Conservation (phyloP, 2,329 filamentous ascomycete species). For the Pseudogymnoascus sp. region DNA sequence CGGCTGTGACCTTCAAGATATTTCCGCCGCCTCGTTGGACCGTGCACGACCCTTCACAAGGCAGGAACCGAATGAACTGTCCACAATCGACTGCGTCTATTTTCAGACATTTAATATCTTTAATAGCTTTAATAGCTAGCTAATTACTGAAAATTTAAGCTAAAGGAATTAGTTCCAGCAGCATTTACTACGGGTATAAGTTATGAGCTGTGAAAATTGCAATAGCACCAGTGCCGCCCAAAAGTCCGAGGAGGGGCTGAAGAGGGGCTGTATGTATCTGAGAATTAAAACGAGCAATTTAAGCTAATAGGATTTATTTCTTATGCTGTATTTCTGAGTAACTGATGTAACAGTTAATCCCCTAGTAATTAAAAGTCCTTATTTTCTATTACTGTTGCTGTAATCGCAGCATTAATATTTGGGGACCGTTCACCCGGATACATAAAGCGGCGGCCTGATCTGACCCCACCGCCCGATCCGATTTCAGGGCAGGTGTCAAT, state of each 20-base stretch:
- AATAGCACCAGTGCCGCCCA: neutral
- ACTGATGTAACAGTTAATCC: neutral
- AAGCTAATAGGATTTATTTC: neutral
- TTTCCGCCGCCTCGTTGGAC: constrained; percentile 4
- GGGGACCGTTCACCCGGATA: neutral
- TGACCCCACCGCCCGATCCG: constrained; percentile 2
- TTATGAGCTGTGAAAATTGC: neutral
- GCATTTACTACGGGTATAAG: neutral
- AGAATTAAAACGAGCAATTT: neutral
- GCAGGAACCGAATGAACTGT: neutral
- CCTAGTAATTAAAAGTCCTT: neutral
- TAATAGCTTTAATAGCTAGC: neutral
- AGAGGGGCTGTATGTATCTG: neutral
- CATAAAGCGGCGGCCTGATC: constrained; percentile 1
- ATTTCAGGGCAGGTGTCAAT: constrained; percentile 11
- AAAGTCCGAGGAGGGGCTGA: neutral
- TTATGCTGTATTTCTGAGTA: neutral
- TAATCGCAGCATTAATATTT: neutral
- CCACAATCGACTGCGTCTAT: neutral
- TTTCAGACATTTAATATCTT: neutral
- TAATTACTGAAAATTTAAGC: neutral
- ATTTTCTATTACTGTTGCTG: neutral
- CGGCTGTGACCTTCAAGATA: constrained; percentile 6
- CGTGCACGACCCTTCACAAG: neutral
- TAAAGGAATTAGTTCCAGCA: neutral